Percentiles rank a stretch among this genome's conserved stretches.
These are phyloP conservation scores for Dipodascus geniculatus DNA, from an alignment of 805 yeast species.

Conservation along the genomic window DNA sequence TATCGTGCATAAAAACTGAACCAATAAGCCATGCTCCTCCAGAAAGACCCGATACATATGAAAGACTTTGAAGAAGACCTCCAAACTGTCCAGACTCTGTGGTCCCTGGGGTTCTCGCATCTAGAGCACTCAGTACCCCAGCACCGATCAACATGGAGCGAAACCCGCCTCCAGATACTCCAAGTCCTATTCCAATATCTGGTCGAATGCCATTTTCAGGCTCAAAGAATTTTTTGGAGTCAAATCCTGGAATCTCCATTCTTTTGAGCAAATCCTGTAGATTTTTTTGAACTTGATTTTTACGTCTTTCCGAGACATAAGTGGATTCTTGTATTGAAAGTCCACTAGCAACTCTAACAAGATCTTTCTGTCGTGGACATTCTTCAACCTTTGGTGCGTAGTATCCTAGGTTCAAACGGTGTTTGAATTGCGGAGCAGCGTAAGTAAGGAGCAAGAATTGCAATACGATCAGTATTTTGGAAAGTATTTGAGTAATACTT, in stretches of 20 bases:
- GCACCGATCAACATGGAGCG: constrained; percentile 51
- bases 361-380: background rate
- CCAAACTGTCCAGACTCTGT: constrained; percentile 29
- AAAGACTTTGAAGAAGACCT: constrained; percentile 42
- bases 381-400: background rate
- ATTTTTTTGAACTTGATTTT: background rate
- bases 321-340: background rate
- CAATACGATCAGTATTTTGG: background rate
- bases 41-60: constrained; percentile 53
- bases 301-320: background rate
- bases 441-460: background rate
- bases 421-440: background rate
- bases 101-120: constrained; percentile 31
- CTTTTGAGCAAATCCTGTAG: background rate
- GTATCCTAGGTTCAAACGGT: background rate
- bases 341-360: constrained; percentile 1
- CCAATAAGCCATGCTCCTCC: constrained; percentile 68
- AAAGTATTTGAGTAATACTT: background rate
- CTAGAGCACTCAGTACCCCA: constrained; percentile 43
- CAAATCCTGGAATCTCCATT: constrained; percentile 1
- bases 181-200: background rate
- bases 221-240: background rate
- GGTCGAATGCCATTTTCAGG: background rate
- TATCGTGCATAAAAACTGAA: constrained; percentile 32
- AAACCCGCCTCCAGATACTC: constrained; percentile 5